A percentile compares a stretch with the other conserved stretches of the same genome.
Evolutionary conservation across 441 rosid species (phyloP).

Genomic region (Mallotus repandus): DNA sequence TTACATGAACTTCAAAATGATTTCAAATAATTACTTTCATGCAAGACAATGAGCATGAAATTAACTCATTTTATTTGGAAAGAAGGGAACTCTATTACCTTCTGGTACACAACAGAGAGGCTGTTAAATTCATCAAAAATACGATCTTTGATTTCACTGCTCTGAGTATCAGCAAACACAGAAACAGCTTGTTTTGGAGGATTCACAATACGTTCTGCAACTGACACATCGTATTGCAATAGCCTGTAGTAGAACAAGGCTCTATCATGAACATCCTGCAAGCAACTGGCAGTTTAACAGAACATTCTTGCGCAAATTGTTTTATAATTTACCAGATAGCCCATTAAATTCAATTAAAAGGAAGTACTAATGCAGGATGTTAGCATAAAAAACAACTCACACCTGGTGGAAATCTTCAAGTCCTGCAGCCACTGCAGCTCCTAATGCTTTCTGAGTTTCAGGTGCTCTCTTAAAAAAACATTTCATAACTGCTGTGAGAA

Average conservation of each 20-base stretch:
- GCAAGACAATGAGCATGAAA: not conserved
- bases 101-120: constrained; percentile 89
- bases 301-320: constrained; percentile 17
- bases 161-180: constrained; percentile 95
- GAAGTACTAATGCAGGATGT: not conserved
- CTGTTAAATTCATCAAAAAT: constrained; percentile 97
- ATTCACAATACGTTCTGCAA: constrained; percentile 83
- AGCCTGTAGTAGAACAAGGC: constrained; percentile 97
- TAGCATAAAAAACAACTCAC: constrained; percentile 17
- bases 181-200: constrained; percentile 99
- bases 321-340: not conserved
- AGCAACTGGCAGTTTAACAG: constrained; percentile 26
- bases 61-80: not conserved
- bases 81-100: constrained; percentile 49
- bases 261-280: constrained; percentile 98
- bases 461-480: constrained; percentile 96
- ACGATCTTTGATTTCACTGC: constrained; percentile 96
- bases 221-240: constrained; percentile 65
- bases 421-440: constrained; percentile 89
- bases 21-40: not conserved
- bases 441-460: constrained; percentile 90
- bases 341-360: not conserved
- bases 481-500: constrained; percentile 90
- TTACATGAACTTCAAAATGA: constrained; percentile 7
- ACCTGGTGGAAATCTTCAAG: constrained; percentile 94